Conservation (phyloP, 139 green algal species). For the Gonium pectorale region DNA sequence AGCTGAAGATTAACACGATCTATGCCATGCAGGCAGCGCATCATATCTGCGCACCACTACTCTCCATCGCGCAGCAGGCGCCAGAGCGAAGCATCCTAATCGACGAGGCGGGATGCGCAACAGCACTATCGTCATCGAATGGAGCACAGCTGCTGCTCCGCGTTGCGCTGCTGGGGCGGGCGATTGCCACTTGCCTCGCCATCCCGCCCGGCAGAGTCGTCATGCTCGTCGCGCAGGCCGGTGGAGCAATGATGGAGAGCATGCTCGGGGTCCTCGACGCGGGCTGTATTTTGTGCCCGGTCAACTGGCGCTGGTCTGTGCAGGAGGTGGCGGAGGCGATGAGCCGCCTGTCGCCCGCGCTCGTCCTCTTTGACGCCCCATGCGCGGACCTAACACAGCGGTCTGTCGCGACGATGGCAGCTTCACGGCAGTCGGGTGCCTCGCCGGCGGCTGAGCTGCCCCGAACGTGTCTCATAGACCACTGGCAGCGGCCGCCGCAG, state of each 20-base stretch:
- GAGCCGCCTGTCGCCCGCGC: constrained; percentile 40
- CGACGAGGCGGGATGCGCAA: constrained; percentile 2
- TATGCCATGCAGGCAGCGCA: background rate
- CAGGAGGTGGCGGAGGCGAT: constrained; percentile 64
- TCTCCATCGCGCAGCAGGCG: constrained; percentile 15
- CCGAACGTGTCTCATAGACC: constrained; percentile 1
- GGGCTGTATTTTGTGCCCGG: constrained; percentile 72
- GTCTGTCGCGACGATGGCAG: background rate
- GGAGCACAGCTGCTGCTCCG: constrained; percentile 33
- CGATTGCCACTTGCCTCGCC: constrained; percentile 23
- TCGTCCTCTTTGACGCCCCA: constrained; percentile 44
- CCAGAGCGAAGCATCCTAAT: constrained; percentile 3
- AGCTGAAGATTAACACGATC: background rate
- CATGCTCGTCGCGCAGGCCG: constrained; percentile 56
- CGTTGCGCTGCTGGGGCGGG: constrained; percentile 59
- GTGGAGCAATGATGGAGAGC: constrained; percentile 56
- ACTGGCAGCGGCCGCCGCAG: background rate
- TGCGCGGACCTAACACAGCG: constrained; percentile 5
- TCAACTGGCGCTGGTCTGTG: constrained; percentile 82
- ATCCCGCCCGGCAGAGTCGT: constrained; percentile 59
- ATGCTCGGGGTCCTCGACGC: constrained; percentile 71
- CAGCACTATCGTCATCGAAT: background rate
- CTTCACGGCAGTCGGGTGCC: too few relatives aligned
- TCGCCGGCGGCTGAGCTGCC: too few relatives aligned
- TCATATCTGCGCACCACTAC: constrained; percentile 53